A percentile compares a stretch with the other conserved stretches of the same genome.
These are phyloP conservation scores for Nymphaea colorata DNA, from an alignment of 164 flowering plant genomes.

Conservation along the genomic window DNA sequence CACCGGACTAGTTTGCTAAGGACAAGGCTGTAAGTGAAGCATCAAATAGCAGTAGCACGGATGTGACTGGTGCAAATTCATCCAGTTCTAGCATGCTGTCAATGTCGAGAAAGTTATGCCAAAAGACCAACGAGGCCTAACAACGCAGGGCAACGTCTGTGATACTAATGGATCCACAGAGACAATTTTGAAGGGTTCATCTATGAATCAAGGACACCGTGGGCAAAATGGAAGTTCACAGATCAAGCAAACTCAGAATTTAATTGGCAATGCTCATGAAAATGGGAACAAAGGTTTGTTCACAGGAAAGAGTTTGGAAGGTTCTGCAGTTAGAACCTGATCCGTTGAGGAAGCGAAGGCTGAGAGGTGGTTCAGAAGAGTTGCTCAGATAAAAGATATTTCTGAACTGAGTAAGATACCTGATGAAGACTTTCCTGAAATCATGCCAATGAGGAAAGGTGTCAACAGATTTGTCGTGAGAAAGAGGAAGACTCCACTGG, in stretches of 20 bases:
- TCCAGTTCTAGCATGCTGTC: background rate
- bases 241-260: background rate
- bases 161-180: background rate
- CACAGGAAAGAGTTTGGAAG: background rate
- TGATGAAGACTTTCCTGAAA: background rate
- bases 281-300: background rate
- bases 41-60: background rate
- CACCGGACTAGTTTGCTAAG: slow-evolving; percentile 81
- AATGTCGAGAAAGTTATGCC: background rate
- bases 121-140: background rate
- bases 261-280: background rate
- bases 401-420: background rate
- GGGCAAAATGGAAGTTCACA: background rate
- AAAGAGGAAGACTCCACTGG: background rate
- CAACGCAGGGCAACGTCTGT: background rate
- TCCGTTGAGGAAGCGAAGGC: background rate
- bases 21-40: slow-evolving; percentile 23
- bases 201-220: background rate
- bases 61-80: background rate
- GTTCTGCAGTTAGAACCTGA: background rate
- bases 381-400: background rate
- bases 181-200: background rate
- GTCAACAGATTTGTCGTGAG: background rate
- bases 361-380: background rate
- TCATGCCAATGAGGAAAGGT: background rate